A percentile compares a stretch with the other conserved stretches of the same genome.
These are phyloP conservation scores for Saccharata proteae DNA, from an alignment of 2,329 filamentous ascomycete genomes.

Conservation along the genomic window DNA sequence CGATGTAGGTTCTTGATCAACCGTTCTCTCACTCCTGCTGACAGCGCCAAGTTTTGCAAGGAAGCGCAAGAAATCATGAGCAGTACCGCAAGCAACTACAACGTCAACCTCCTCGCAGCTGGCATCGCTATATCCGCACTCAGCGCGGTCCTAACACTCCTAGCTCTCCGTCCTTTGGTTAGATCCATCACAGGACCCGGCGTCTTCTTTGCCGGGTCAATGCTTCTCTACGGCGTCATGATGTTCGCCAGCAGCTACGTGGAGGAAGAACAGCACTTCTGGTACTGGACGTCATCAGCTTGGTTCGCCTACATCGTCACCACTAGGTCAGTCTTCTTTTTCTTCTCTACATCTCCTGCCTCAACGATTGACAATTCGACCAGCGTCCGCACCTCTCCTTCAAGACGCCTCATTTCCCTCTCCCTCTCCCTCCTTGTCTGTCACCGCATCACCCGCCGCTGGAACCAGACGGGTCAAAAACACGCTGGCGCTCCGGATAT, in stretches of 20 bases:
- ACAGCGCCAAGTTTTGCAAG: slow-evolving; percentile 50
- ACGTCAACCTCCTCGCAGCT: slow-evolving; percentile 49
- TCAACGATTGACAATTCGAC: background rate
- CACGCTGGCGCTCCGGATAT: slow-evolving; percentile 85
- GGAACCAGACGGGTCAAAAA: slow-evolving; percentile 98
- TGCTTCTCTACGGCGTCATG: slow-evolving; percentile 57
- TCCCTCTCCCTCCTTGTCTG: slow-evolving; percentile 42
- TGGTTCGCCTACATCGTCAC: slow-evolving; percentile 48
- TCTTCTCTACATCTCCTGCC: no score
- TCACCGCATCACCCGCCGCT: slow-evolving; percentile 59
- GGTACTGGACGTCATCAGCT: slow-evolving; percentile 77
- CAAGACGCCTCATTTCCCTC: slow-evolving; percentile 13
- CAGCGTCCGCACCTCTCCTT: slow-evolving; percentile 13
- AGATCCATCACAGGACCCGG: slow-evolving; percentile 35
- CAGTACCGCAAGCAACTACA: slow-evolving; percentile 84
- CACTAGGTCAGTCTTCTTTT: slow-evolving; percentile 15
- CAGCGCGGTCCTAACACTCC: slow-evolving; percentile 28
- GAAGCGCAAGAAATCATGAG: slow-evolving; percentile 71
- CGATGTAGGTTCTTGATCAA: slow-evolving; percentile 19
- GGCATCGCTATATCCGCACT: slow-evolving; percentile 32
- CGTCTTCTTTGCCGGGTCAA: slow-evolving; percentile 23
- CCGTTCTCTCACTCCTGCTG: slow-evolving; percentile 7
- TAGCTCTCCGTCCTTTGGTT: slow-evolving; percentile 24
- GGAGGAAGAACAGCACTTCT: slow-evolving; percentile 96
- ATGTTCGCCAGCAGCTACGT: slow-evolving; percentile 99